Conservation (phyloP, 345 rosid genomes). For the Acer yangbiense region DNA sequence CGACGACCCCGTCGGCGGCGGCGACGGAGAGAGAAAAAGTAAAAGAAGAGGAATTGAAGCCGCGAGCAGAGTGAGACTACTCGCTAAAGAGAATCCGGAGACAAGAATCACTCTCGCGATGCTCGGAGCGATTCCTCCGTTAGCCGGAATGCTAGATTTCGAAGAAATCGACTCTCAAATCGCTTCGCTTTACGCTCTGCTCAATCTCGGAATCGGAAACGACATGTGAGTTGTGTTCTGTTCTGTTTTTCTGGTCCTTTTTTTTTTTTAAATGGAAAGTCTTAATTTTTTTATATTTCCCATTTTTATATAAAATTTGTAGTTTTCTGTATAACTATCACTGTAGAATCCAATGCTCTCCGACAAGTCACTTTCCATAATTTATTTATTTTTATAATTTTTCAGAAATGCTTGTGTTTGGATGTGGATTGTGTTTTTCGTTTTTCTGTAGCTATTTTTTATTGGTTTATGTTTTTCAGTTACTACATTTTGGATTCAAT, state of each 20-base stretch:
- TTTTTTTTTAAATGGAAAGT: background rate
- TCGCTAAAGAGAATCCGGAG: conserved; percentile 74
- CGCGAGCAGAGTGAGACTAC: conserved; percentile 62
- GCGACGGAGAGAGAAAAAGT: conserved; percentile 17
- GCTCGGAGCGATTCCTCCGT: conserved; percentile 92
- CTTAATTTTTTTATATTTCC: background rate
- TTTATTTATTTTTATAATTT: conserved; percentile 18
- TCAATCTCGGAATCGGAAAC: conserved; percentile 91
- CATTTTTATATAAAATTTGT: background rate
- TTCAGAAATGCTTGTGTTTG: conserved; percentile 18
- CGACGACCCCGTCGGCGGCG: background rate
- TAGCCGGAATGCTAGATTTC: conserved; percentile 81
- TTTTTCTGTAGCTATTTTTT: background rate
- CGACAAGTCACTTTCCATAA: conserved; percentile 49
- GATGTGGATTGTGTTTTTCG: background rate
- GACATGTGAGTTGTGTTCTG: conserved; percentile 54
- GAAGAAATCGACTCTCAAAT: conserved; percentile 53
- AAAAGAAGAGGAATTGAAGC: conserved; percentile 37
- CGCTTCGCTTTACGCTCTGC: conserved; percentile 82
- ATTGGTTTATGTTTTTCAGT: conserved; percentile 5
- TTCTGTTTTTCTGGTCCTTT: background rate
- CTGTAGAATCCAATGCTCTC: conserved; percentile 15
- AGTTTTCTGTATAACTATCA: conserved; percentile 2
- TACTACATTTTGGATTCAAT: background rate
- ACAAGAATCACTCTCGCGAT: conserved; percentile 81